These are phyloP conservation scores for Orobanche coerulescens DNA, from an alignment of 257 asterid species.

Conservation along the genomic window DNA sequence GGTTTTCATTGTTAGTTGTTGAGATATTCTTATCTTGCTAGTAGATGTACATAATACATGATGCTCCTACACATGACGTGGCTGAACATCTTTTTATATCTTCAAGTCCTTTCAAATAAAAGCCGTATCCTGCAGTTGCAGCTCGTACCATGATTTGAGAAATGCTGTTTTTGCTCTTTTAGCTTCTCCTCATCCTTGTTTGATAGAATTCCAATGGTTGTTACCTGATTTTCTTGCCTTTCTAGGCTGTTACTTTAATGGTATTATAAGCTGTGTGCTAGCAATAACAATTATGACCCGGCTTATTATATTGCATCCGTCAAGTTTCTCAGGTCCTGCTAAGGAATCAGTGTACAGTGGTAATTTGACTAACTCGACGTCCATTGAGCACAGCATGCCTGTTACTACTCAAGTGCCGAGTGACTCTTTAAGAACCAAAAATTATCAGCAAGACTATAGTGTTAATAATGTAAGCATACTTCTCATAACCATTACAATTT, in stretches of 20 bases:
- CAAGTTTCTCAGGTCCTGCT: constrained; percentile 90
- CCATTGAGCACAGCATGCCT: constrained; percentile 40
- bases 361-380: constrained; percentile 40
- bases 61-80: not conserved
- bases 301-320: constrained; percentile 52
- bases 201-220: constrained; percentile 10
- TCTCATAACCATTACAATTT: not conserved
- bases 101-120: not conserved
- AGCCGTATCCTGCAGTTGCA: constrained; percentile 4
- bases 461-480: constrained; percentile 37
- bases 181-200: constrained; percentile 16
- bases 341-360: constrained; percentile 43
- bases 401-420: constrained; percentile 28
- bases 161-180: constrained; percentile 14
- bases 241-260: constrained; percentile 1
- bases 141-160: constrained; percentile 10
- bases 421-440: constrained; percentile 32
- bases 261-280: constrained; percentile 15
- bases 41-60: not conserved
- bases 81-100: constrained; percentile 5
- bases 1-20: constrained; percentile 8
- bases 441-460: constrained; percentile 40
- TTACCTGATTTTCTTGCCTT: constrained; percentile 15
- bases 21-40: not conserved
- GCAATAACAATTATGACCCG: constrained; percentile 22